These are phyloP conservation scores for Geranomyces variabilis DNA, from an alignment of 192 early-diverging fungal species.

Conservation along the genomic window DNA sequence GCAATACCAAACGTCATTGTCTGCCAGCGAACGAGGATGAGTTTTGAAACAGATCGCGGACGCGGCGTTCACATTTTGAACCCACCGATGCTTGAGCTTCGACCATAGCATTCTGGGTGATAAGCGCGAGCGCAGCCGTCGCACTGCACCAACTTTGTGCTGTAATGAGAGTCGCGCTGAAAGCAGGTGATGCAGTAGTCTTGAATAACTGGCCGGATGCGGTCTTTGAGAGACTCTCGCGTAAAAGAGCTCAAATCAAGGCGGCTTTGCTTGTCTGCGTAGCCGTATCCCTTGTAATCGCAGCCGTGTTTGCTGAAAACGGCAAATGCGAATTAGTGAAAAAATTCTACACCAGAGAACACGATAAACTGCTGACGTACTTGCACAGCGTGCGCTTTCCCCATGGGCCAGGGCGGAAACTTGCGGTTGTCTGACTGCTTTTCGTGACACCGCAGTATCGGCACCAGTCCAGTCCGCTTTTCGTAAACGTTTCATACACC, in stretches of 20 bases:
- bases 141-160: slow-evolving; percentile 74
- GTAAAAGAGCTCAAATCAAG: slow-evolving; percentile 78
- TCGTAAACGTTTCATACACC: slow-evolving; percentile 65
- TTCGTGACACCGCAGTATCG: slow-evolving; percentile 87
- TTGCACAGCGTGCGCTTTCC: slow-evolving; percentile 94
- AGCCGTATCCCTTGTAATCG: slow-evolving; percentile 94
- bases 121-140: slow-evolving; percentile 84
- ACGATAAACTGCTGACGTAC: slow-evolving; percentile 42
- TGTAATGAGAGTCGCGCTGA: slow-evolving; percentile 60
- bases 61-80: not conserved
- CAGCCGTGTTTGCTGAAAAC: slow-evolving; percentile 81
- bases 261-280: slow-evolving; percentile 83
- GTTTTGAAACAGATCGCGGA: no score
- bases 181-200: slow-evolving; percentile 83
- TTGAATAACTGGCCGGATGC: slow-evolving; percentile 85
- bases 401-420: slow-evolving; percentile 87
- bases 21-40: slow-evolving; percentile 10
- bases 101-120: slow-evolving; percentile 71
- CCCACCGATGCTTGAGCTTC: not conserved
- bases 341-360: no score
- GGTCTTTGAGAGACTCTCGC: slow-evolving; percentile 75
- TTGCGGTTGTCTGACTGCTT: slow-evolving; percentile 76
- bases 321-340: not conserved
- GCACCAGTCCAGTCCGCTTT: slow-evolving; percentile 80
- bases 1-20: slow-evolving; percentile 65